These are phyloP conservation scores for Clonostachys byssicola DNA, from an alignment of 2,329 filamentous ascomycete species.

Conservation along the genomic window DNA sequence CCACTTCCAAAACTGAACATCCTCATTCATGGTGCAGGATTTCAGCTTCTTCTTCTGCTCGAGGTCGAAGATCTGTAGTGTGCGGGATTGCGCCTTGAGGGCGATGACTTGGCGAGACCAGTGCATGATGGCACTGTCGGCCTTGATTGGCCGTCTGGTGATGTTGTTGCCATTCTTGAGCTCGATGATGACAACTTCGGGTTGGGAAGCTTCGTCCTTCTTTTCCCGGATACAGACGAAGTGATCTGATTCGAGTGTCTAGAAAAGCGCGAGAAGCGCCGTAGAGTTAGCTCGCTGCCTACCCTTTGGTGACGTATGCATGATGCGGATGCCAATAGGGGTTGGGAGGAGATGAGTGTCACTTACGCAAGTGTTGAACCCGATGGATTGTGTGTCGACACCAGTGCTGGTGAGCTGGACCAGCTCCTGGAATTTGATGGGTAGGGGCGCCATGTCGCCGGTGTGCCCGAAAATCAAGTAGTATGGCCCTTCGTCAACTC, in stretches of 20 bases:
- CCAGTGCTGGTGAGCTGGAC: constrained; percentile 58
- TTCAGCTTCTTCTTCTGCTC: constrained; percentile 92
- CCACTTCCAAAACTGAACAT: constrained; percentile 99
- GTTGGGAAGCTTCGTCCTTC: constrained; percentile 75
- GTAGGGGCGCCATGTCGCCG: constrained; percentile 62
- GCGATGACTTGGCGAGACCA: constrained; percentile 95
- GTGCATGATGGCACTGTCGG: constrained; percentile 99
- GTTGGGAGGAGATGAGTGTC: constrained; percentile 7
- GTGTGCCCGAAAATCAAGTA: constrained; percentile 17
- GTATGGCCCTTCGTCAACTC: constrained; percentile 12
- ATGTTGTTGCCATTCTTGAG: constrained; percentile 97
- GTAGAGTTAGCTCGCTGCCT: constrained; percentile 9
- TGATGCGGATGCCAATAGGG: neutral
- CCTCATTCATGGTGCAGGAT: constrained; percentile 93
- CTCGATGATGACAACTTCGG: constrained; percentile 96
- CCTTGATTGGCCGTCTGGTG: constrained; percentile 92
- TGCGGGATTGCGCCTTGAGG: constrained; percentile 88
- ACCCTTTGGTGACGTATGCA: constrained; percentile 5
- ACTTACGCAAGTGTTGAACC: constrained; percentile 77
- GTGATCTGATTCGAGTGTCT: constrained; percentile 97
- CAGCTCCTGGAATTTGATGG: constrained; percentile 91
- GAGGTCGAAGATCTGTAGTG: constrained; percentile 96
- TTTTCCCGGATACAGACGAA: constrained; percentile 97
- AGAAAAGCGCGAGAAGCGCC: constrained; percentile 3
- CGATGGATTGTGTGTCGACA: constrained; percentile 52